Evolutionary conservation across 2,329 filamentous ascomycete genomes (phyloP), one percentile per base, ranked within the genome.

Genomic region (Fusarium sarcochroum): DNA sequence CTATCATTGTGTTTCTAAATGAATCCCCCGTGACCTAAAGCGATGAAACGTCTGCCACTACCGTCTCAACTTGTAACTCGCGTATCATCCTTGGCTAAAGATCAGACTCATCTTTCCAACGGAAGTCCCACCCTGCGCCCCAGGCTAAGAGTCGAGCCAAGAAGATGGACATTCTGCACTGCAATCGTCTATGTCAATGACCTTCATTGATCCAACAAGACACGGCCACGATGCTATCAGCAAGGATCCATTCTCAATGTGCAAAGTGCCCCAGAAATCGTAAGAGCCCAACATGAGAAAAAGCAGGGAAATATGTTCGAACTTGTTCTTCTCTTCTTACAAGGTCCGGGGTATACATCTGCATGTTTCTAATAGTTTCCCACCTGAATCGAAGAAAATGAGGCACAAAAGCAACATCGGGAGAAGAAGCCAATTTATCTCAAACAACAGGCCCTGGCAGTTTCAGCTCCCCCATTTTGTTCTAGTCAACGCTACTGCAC

Each of bases 401-500:
- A 10, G 37, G 14, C 11, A 47, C 27, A 61, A 47, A 66, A 64
- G 35, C 46, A 46, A 66, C 13, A 45, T 44, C 34, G 30, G 17
- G 21, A 53, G 20, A 34, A 11, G 23, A 38, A 30, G n/a, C 17
- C 42, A 52, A 60, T 67, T 42, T 57, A 63, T 58, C 63, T 44
- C 34, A 63, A 63, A 58, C 58, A 46, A 38, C 48, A 21, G 37
- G 58, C 32, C 51, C 49, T 64, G 53, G 34, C 32, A 52, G 52
- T 63, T 69, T 69, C 66, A 69, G 66, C 47, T 69, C 23, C 38
- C 32, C 44, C 38, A 30, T 30, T 30, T 30, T 38, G 21, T 10
- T 64, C 21, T 59, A 60, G 51, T 35, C 41, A 54, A 52, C 51
- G 47, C 61, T 66, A 52, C 60, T 68, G 66, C 66, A 68, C 40